These are phyloP conservation scores for Ajuga reptans DNA, from an alignment of 305 asterid genomes.

Conservation along the genomic window DNA sequence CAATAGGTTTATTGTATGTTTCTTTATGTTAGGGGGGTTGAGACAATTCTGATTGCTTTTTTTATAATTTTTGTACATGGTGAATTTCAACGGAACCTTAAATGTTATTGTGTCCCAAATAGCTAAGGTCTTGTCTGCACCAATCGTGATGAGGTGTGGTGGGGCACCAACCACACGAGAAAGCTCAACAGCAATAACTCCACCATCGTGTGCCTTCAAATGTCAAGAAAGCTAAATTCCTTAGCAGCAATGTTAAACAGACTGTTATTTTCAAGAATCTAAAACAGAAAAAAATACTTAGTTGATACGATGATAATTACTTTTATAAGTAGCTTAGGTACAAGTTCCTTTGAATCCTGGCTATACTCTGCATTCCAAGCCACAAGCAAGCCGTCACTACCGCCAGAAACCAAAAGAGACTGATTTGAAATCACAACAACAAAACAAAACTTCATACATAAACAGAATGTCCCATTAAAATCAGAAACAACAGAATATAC, in stretches of 20 bases:
- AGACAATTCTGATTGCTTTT: background rate
- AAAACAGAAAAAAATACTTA: background rate
- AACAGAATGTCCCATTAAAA: background rate
- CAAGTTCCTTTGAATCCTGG: constrained; percentile 70
- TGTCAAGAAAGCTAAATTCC: constrained; percentile 9
- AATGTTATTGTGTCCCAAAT: constrained; percentile 77
- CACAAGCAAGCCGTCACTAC: constrained; percentile 75
- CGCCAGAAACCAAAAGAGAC: constrained; percentile 85
- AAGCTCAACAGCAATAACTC: constrained; percentile 79
- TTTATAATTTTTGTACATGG: background rate
- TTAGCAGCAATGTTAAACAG: constrained; percentile 11
- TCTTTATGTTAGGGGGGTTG: background rate
- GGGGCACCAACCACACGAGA: constrained; percentile 71
- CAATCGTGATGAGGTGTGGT: constrained; percentile 78
- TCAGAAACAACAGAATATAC: background rate
- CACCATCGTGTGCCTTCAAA: constrained; percentile 77
- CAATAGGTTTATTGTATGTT: background rate
- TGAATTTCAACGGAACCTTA: constrained; percentile 38
- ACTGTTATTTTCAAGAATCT: background rate
- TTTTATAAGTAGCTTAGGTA: constrained; percentile 69
- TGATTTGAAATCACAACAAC: constrained; percentile 26
- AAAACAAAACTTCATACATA: constrained; percentile 16
- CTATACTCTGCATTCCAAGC: constrained; percentile 79
- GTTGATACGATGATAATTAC: constrained; percentile 27
- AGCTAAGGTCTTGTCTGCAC: constrained; percentile 82